Base-by-base conservation (phyloP, 768 basidiomycete species). In the Mycena pura region DNA sequence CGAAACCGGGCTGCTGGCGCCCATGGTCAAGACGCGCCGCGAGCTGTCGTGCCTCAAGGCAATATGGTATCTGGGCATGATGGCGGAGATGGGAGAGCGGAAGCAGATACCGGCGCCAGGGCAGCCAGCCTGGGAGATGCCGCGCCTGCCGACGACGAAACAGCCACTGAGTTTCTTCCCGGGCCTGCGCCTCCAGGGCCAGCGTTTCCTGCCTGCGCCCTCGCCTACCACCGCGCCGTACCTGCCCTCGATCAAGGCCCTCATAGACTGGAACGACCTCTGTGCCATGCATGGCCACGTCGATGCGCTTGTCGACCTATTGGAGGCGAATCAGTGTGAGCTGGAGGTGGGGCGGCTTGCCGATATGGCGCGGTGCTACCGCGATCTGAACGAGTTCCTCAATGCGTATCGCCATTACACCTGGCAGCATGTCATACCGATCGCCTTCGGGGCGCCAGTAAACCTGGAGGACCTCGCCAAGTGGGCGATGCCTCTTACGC, bases 41-140 rank as follows among this genome's bases (percentile, higher is more conserved):
- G 40, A 66, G 31, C 52, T 59, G 8, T 31, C 47, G 10, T 66
- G 60, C 31, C 60, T 66, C 22, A 66, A 62, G n/a, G 60, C 64
- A 0, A 55, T 66, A 36, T 66, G 64, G 64, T 54, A 43, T 31
- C 44, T 65, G 34, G 64, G 64, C 6, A 65, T 65, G 64, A 61
- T 57, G 59, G 49, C 64, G 2, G 64, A 65, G 28, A 65, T n/a
- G n/a, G n/a, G n/a, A n/a, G n/a, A n/a, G n/a, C n/a, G n/a, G n/a
- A n/a, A n/a, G n/a, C n/a, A n/a, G n/a, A n/a, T n/a, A n/a, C n/a
- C n/a, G n/a, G n/a, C n/a, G n/a, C n/a, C n/a, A n/a, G n/a, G n/a
- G n/a, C n/a, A n/a, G n/a, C n/a, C n/a, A n/a, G n/a, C n/a, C n/a
- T n/a, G n/a, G n/a, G 57, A 43, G 38, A 51, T 45, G 6, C 28